These are phyloP conservation scores for Nicotiana attenuata DNA, from an alignment of 257 asterid species.

Conservation along the genomic window DNA sequence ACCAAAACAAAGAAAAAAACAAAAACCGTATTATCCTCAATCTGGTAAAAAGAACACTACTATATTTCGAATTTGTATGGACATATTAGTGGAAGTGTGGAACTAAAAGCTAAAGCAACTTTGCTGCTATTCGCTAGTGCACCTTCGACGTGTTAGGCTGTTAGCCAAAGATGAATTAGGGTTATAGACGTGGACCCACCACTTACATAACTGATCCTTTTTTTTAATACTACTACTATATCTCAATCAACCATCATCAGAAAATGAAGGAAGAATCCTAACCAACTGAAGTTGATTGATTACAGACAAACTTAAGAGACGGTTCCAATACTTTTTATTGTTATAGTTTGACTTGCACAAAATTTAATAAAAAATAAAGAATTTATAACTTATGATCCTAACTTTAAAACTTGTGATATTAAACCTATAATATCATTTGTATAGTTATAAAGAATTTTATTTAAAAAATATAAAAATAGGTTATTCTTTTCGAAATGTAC, in stretches of 20 bases:
- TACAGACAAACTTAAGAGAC: too few species aligned
- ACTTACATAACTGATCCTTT: background rate
- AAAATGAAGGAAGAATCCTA: background rate
- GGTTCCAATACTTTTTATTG: too few species aligned
- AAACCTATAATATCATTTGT: too few species aligned
- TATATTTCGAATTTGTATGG: background rate
- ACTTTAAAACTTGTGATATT: too few species aligned
- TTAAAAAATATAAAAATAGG: too few species aligned
- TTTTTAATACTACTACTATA: too few species aligned
- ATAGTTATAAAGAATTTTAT: too few species aligned
- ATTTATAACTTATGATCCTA: too few species aligned
- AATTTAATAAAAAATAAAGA: too few species aligned
- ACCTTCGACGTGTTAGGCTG: background rate
- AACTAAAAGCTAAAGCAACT: conserved; percentile 8
- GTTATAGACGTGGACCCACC: background rate
- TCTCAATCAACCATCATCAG: too few species aligned
- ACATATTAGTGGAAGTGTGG: background rate
- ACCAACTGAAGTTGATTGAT: background rate
- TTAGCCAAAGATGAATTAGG: background rate
- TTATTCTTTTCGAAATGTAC: too few species aligned
- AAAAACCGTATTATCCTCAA: background rate
- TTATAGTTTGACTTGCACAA: too few species aligned
- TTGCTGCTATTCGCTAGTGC: background rate
- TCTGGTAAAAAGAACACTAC: background rate
- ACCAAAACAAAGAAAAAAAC: background rate